Evolutionary conservation across 2,329 filamentous ascomycete species (phyloP).

Genomic region (Colletotrichum lindemuthianum): DNA sequence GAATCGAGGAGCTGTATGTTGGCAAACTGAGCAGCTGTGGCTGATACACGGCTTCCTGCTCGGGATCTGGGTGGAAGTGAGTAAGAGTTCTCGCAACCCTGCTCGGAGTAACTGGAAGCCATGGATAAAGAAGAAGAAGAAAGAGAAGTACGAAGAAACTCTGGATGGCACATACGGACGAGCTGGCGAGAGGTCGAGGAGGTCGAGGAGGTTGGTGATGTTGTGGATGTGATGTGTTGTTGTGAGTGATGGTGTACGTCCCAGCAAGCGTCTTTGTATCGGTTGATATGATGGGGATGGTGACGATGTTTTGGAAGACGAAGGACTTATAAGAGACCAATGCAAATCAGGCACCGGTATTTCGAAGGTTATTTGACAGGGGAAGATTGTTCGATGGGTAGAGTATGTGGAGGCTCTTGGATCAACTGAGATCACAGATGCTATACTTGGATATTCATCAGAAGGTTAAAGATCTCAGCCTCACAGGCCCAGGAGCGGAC

Average conservation of each 20-base stretch:
- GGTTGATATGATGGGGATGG: conserved; percentile 21
- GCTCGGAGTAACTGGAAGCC: conserved; percentile 42
- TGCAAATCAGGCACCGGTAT: conserved; percentile 29
- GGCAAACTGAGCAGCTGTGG: conserved; percentile 41
- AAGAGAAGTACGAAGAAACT: conserved; percentile 40
- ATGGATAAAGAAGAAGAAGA: conserved; percentile 41
- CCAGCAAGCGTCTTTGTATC: conserved; percentile 22
- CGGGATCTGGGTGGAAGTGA: conserved; percentile 48
- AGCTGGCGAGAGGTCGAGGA: conserved; percentile 18
- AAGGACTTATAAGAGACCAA: conserved; percentile 33
- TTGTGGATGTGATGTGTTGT: conserved; percentile 12
- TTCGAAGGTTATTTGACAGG: conserved; percentile 24
- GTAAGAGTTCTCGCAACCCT: conserved; percentile 44
- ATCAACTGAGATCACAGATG: conserved; percentile 35
- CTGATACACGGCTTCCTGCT: conserved; percentile 44
- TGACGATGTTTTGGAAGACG: conserved; percentile 26
- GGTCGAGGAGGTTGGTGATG: conserved; percentile 7
- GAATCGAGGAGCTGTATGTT: conserved; percentile 42
- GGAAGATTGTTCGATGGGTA: conserved; percentile 35
- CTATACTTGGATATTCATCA: conserved; percentile 38
- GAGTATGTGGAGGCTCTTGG: conserved; percentile 32
- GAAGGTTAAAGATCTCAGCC: conserved; percentile 38
- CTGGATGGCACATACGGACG: conserved; percentile 42
- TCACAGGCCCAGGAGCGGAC: conserved; percentile 36
- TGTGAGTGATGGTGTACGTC: conserved; percentile 8